Conservation (phyloP, 495 filamentous ascomycete species). For the Astrothelium macrocarpum region DNA sequence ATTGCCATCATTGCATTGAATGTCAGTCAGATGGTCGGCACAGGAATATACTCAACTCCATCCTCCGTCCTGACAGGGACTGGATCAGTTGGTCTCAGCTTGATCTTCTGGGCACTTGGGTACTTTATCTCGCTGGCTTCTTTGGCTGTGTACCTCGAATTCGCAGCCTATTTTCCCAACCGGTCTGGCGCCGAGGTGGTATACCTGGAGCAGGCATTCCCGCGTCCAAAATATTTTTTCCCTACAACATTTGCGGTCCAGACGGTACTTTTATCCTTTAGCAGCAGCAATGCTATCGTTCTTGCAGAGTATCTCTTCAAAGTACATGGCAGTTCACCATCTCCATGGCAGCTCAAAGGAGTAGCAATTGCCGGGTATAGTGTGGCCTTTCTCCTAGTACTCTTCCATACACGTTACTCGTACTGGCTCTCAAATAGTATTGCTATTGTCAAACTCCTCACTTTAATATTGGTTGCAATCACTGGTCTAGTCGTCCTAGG, state of each 20-base stretch:
- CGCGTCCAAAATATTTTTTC: constrained; percentile 51
- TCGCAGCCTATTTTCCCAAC: constrained; percentile 53
- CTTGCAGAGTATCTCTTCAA: constrained; percentile 48
- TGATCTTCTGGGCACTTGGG: constrained; percentile 55
- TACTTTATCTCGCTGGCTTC: constrained; percentile 42
- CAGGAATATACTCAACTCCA: constrained; percentile 56
- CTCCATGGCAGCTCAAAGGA: constrained; percentile 52
- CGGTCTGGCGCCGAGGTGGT: constrained; percentile 56
- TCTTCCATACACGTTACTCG: constrained; percentile 47
- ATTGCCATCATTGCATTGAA: constrained; percentile 52
- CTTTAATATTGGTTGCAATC: constrained; percentile 48
- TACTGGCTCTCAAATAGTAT: constrained; percentile 46
- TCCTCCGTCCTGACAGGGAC: constrained; percentile 45
- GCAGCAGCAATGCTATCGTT: constrained; percentile 52
- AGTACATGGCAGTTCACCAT: constrained; percentile 38
- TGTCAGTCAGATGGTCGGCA: constrained; percentile 57
- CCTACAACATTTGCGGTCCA: constrained; percentile 52
- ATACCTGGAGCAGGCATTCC: constrained; percentile 57
- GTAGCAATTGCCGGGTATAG: constrained; percentile 53
- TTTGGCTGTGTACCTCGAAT: constrained; percentile 50
- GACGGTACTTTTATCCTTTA: constrained; percentile 50
- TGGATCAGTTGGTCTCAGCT: constrained; percentile 48
- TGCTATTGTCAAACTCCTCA: constrained; percentile 47
- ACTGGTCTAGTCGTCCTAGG: constrained; percentile 53
- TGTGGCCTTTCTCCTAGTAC: constrained; percentile 41